Evolutionary conservation across 257 asterid species (phyloP).

Genomic region (Leonotis leonurus): DNA sequence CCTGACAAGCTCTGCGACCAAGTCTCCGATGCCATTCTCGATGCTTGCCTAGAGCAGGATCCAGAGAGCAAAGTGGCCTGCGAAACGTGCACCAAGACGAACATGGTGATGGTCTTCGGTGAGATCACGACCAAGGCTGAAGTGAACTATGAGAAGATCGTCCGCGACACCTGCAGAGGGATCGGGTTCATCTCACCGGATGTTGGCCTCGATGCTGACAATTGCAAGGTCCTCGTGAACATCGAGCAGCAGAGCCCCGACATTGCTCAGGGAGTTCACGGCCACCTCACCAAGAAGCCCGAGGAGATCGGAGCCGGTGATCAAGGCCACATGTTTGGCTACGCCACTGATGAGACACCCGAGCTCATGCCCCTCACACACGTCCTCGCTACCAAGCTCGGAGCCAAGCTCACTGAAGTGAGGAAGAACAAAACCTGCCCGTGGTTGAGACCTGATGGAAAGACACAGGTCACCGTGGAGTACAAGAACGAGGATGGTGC

Average conservation of each 20-base stretch:
- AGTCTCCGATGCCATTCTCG: constrained; percentile 89
- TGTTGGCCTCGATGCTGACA: constrained; percentile 92
- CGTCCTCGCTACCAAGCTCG: constrained; percentile 88
- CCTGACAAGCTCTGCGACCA: constrained; percentile 95
- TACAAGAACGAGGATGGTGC: constrained; percentile 74
- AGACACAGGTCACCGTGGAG: constrained; percentile 87
- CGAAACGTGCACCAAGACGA: constrained; percentile 83
- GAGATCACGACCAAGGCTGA: constrained; percentile 86
- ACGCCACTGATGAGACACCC: constrained; percentile 87
- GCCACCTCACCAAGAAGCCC: constrained; percentile 85
- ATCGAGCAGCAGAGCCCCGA: constrained; percentile 93
- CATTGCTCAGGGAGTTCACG: constrained; percentile 93
- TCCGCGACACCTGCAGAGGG: constrained; percentile 76
- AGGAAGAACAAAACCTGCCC: constrained; percentile 85
- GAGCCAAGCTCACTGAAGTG: constrained; percentile 86
- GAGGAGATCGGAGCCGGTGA: constrained; percentile 97
- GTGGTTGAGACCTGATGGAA: constrained; percentile 88
- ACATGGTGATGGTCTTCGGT: constrained; percentile 98
- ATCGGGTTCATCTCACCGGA: constrained; percentile 76
- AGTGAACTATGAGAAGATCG: constrained; percentile 71
- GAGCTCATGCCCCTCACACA: constrained; percentile 93
- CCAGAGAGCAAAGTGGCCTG: constrained; percentile 91
- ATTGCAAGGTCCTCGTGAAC: constrained; percentile 91
- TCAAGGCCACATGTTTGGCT: constrained; percentile 92
- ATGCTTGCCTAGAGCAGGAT: constrained; percentile 83